Percentiles rank a stretch among this genome's conserved stretches.
phyloP scores from a whole-genome alignment of 371 early-diverging fungal species.

The Mortierella sp. region DNA sequence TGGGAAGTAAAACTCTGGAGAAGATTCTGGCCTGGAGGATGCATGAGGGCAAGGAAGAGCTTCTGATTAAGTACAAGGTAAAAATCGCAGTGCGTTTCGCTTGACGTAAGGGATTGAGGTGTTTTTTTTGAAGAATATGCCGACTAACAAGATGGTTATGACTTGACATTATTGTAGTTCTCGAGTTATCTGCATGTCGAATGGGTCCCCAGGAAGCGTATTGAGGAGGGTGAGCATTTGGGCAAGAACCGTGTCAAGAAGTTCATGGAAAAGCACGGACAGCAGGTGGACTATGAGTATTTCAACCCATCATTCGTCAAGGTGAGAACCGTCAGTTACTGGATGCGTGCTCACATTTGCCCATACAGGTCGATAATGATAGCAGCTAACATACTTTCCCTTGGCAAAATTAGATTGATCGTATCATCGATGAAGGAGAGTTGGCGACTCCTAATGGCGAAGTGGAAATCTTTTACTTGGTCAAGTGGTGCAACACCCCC shows the following conservation, averaged over 20 bases:
- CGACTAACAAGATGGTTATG: background rate
- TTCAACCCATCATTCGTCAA: slow-evolving; percentile 69
- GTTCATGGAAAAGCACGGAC: slow-evolving; percentile 77
- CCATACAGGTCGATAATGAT: background rate
- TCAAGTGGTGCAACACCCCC: slow-evolving; percentile 92
- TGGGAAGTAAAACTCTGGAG: slow-evolving; percentile 78
- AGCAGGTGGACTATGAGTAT: slow-evolving; percentile 65
- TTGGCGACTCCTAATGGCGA: slow-evolving; percentile 66
- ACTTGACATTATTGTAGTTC: slow-evolving; percentile 42
- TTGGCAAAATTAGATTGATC: slow-evolving; percentile 67
- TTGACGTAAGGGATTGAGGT: background rate
- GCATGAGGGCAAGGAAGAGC: slow-evolving; percentile 60
- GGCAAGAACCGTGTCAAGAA: slow-evolving; percentile 86
- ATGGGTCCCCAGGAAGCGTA: slow-evolving; percentile 79
- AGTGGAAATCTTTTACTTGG: slow-evolving; percentile 80
- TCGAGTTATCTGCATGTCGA: slow-evolving; percentile 88
- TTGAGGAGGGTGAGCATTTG: slow-evolving; percentile 76
- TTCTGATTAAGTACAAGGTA: slow-evolving; percentile 82
- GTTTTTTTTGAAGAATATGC: background rate
- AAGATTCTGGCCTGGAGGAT: slow-evolving; percentile 72
- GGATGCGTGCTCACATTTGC: background rate
- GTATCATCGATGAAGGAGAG: slow-evolving; percentile 91
- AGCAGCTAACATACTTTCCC: background rate
- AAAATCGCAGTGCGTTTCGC: background rate
- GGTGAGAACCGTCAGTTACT: slow-evolving; percentile 20